Evolutionary conservation across 352 stramenopile genomes (phyloP).

Genomic region (Pythium chondricola): DNA sequence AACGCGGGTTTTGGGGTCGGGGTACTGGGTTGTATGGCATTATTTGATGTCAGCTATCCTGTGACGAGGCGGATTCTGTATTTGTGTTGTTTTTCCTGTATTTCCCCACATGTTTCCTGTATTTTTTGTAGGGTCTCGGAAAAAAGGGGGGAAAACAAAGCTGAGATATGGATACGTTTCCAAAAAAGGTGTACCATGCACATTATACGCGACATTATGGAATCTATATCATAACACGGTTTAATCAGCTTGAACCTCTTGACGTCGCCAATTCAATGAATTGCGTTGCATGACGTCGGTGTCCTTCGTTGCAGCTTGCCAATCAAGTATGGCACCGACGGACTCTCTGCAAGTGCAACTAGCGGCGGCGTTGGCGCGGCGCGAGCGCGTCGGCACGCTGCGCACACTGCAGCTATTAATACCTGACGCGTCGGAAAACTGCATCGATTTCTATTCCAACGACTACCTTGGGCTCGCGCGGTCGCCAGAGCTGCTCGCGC

Average conservation of each 20-base stretch:
- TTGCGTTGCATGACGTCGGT: neutral
- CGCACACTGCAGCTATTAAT: slow-evolving; percentile 38
- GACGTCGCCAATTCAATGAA: neutral
- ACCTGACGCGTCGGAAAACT: slow-evolving; percentile 10
- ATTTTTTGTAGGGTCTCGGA: too few relatives aligned
- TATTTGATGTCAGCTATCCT: too few relatives aligned
- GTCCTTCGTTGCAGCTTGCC: neutral
- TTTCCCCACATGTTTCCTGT: too few relatives aligned
- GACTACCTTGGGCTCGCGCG: slow-evolving; percentile 95
- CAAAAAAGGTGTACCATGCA: too few relatives aligned
- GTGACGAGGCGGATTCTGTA: too few relatives aligned
- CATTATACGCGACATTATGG: too few relatives aligned
- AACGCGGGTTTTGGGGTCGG: too few relatives aligned
- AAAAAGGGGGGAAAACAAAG: too few relatives aligned
- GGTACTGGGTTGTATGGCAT: too few relatives aligned
- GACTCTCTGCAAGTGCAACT: slow-evolving; percentile 10
- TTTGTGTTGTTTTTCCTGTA: too few relatives aligned
- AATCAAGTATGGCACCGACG: neutral
- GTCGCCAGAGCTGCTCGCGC: slow-evolving; percentile 41
- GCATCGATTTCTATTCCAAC: slow-evolving; percentile 96
- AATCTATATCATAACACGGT: too few relatives aligned
- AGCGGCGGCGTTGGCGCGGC: slow-evolving; percentile 20
- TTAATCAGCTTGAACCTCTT: too few relatives aligned
- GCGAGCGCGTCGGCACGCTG: slow-evolving; percentile 43
- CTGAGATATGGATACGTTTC: neutral